A percentile compares a stretch with the other conserved stretches of the same genome.
Conservation (phyloP, 2,329 filamentous ascomycete species). For the Pseudopyrenochaeta lycopersici region DNA sequence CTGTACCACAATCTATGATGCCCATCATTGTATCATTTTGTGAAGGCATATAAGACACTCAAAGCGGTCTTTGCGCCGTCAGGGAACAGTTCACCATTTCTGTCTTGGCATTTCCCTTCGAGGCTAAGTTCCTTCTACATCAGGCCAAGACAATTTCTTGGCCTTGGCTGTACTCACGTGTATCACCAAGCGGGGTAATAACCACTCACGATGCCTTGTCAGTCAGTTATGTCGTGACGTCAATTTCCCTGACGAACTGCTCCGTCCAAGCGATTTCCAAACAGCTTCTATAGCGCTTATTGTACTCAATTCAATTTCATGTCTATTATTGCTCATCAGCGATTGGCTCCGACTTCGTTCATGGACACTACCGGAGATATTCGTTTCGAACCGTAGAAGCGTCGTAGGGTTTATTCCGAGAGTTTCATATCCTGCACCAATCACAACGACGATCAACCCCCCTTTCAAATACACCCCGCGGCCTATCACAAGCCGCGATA, state of each 20-base stretch:
- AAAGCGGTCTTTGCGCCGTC: slow-evolving; percentile 4
- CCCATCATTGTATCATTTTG: neutral
- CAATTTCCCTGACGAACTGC: neutral
- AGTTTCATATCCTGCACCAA: slow-evolving; percentile 34
- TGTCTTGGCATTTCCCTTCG: slow-evolving; percentile 31
- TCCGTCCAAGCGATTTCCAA: neutral
- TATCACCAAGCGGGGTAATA: slow-evolving; percentile 7
- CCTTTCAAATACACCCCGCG: slow-evolving; percentile 15
- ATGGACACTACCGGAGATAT: slow-evolving; percentile 15
- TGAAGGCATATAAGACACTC: neutral
- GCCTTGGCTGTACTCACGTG: slow-evolving; percentile 14
- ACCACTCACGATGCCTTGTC: slow-evolving; percentile 2
- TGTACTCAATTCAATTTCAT: slow-evolving; percentile 20
- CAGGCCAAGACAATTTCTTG: slow-evolving; percentile 26
- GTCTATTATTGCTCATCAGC: slow-evolving; percentile 20
- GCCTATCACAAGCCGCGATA: slow-evolving; percentile 41
- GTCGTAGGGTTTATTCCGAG: slow-evolving; percentile 15
- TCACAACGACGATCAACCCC: slow-evolving; percentile 30
- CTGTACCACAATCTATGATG: neutral
- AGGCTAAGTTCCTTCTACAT: slow-evolving; percentile 26
- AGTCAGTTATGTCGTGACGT: neutral
- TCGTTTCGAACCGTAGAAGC: slow-evolving; percentile 29
- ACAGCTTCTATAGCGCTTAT: neutral
- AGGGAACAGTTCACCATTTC: slow-evolving; percentile 11
- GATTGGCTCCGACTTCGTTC: slow-evolving; percentile 29